Conservation (phyloP, 768 basidiomycete genomes). For the Calocybe cyanea region DNA sequence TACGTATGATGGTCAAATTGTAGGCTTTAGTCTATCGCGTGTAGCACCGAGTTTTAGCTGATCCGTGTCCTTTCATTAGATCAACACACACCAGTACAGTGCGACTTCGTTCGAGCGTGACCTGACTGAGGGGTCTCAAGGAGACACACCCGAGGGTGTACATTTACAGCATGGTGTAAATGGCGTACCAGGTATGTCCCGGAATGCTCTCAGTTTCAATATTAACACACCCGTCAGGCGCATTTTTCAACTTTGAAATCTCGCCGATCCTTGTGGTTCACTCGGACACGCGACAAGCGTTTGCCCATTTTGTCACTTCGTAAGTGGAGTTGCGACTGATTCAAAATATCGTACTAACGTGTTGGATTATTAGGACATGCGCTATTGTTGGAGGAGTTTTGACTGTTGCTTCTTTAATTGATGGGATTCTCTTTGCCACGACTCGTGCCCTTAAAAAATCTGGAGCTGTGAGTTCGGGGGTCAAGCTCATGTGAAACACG, state of each 20-base stretch:
- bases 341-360: slow-evolving; percentile 3
- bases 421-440: slow-evolving; percentile 83
- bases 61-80: slow-evolving; percentile 30
- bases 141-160: slow-evolving; percentile 59
- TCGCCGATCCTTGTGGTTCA: slow-evolving; percentile 95
- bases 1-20: slow-evolving; percentile 69
- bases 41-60: background rate
- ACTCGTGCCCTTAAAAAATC: slow-evolving; percentile 70
- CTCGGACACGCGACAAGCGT: slow-evolving; percentile 86
- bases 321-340: slow-evolving; percentile 36
- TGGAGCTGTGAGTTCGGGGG: slow-evolving; percentile 25
- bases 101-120: slow-evolving; percentile 96
- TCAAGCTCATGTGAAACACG: slow-evolving; percentile 42
- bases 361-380: slow-evolving; percentile 63
- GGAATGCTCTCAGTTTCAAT: background rate
- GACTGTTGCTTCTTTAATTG: slow-evolving; percentile 87
- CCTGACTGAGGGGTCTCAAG: slow-evolving; percentile 55
- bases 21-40: slow-evolving; percentile 26
- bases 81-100: slow-evolving; percentile 93
- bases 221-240: slow-evolving; percentile 40
- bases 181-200: slow-evolving; percentile 58
- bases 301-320: slow-evolving; percentile 98
- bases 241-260: slow-evolving; percentile 94
- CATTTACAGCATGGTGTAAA: slow-evolving; percentile 69
- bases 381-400: slow-evolving; percentile 97